A percentile compares a stretch with the other conserved stretches of the same genome.
Evolutionary conservation across 192 early-diverging fungal species (phyloP).

Genomic region (Podila epigama): DNA sequence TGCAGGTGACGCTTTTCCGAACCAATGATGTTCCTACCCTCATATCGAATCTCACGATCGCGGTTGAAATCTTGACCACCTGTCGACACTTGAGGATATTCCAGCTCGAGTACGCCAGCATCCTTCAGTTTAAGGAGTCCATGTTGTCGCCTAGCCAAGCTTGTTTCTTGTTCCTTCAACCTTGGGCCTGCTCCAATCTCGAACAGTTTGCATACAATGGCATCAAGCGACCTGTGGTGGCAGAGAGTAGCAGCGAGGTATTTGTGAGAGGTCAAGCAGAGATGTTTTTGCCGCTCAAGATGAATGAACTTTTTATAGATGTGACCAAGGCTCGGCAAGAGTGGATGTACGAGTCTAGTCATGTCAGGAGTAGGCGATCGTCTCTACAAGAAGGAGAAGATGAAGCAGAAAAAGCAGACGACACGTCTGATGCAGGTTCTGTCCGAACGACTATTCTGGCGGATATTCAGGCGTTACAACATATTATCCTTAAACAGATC

Average conservation of each 20-base stretch:
- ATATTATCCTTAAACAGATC: not conserved
- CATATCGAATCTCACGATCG: not conserved
- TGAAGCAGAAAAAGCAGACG: not conserved
- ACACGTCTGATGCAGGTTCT: not conserved
- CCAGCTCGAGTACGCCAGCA: not conserved
- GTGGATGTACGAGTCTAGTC: not conserved
- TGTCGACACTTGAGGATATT: not conserved
- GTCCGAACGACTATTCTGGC: not conserved
- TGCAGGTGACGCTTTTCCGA: not conserved
- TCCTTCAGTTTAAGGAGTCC: not conserved
- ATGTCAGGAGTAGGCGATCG: not conserved
- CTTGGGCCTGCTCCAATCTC: not conserved
- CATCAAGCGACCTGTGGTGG: conserved; percentile 2
- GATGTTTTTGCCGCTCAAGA: not conserved
- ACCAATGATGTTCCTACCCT: not conserved
- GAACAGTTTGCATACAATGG: not conserved
- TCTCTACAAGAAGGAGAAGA: not conserved
- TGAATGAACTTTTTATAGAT: not conserved
- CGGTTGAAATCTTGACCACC: not conserved
- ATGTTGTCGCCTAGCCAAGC: not conserved
- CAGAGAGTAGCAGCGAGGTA: not conserved
- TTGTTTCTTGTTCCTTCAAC: not conserved
- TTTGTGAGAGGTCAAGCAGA: no score
- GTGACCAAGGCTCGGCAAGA: no score
- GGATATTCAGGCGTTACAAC: not conserved